phyloP scores from a whole-genome alignment of 2,329 filamentous ascomycete species.

The Teratosphaeria destructans region DNA sequence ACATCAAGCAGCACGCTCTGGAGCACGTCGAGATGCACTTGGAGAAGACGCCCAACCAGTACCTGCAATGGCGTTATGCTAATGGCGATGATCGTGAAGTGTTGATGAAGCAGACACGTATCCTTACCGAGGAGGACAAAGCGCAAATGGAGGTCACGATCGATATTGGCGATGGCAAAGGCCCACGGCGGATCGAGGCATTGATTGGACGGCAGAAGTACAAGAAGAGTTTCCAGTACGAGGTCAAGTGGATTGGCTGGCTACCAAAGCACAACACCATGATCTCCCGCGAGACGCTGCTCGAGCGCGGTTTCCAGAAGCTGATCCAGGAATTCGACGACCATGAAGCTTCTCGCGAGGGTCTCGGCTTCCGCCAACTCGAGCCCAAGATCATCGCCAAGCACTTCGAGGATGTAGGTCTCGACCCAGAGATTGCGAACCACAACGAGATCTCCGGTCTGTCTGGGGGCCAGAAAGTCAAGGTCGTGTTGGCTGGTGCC shows the following conservation, averaged over 20 bases:
- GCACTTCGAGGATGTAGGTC: slow-evolving; percentile 93
- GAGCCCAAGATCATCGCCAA: slow-evolving; percentile 91
- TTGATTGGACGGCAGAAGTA: slow-evolving; percentile 95
- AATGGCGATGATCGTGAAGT: slow-evolving; percentile 96
- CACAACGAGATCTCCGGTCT: slow-evolving; percentile 96
- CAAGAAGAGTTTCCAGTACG: slow-evolving; percentile 99
- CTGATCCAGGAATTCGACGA: slow-evolving; percentile 97
- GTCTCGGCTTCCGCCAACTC: slow-evolving; percentile 88
- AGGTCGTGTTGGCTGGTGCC: slow-evolving; percentile 85
- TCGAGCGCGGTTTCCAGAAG: slow-evolving; percentile 80
- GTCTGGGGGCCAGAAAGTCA: slow-evolving; percentile 96
- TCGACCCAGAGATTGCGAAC: slow-evolving; percentile 96
- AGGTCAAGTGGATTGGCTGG: slow-evolving; percentile 85
- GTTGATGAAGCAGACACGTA: slow-evolving; percentile 91
- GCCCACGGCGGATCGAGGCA: slow-evolving; percentile 66
- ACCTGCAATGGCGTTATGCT: slow-evolving; percentile 95
- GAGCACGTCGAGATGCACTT: slow-evolving; percentile 99
- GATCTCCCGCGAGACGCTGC: slow-evolving; percentile 83
- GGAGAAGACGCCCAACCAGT: slow-evolving; percentile 98
- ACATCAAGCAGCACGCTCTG: slow-evolving; percentile 98
- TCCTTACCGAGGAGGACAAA: slow-evolving; percentile 74
- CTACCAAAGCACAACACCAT: slow-evolving; percentile 89
- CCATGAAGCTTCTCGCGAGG: slow-evolving; percentile 95
- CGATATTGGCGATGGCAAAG: slow-evolving; percentile 73
- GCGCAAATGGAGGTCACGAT: slow-evolving; percentile 86